These are phyloP conservation scores for Prototheca cutis DNA, from an alignment of 163 green algal species.

Conservation along the genomic window DNA sequence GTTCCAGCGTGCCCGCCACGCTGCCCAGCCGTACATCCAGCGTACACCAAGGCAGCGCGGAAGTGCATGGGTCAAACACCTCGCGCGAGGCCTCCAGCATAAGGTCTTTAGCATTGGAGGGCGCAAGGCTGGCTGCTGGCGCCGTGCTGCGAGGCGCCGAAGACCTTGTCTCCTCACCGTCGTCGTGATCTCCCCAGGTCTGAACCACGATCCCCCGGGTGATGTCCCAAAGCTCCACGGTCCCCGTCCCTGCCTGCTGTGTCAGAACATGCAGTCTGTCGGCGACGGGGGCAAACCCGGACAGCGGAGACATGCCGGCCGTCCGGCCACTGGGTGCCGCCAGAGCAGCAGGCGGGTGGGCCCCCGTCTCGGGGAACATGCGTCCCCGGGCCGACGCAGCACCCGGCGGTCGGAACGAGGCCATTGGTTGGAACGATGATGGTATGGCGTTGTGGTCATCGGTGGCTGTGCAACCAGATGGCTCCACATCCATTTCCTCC, in stretches of 20 bases:
- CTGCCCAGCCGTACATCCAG: conserved; percentile 40
- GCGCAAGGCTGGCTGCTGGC: too few relatives aligned
- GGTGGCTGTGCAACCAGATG: too few relatives aligned
- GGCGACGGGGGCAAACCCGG: conserved; percentile 36
- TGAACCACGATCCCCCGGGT: conserved; percentile 35
- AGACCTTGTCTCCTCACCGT: conserved; percentile 30
- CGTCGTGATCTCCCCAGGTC: conserved; percentile 40
- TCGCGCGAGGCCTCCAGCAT: conserved; percentile 21
- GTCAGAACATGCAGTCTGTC: conserved; percentile 69
- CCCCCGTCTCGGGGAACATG: too few relatives aligned
- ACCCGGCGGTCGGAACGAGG: too few relatives aligned
- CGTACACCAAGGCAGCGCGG: conserved; percentile 68
- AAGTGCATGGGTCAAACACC: conserved; percentile 52
- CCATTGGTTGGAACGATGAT: too few relatives aligned
- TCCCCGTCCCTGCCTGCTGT: conserved; percentile 44
- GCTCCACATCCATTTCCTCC: too few relatives aligned
- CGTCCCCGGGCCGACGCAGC: too few relatives aligned
- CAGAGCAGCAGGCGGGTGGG: conserved; percentile 4
- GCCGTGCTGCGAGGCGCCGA: neutral
- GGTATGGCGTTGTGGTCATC: too few relatives aligned
- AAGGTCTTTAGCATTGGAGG: too few relatives aligned
- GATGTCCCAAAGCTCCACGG: conserved; percentile 66
- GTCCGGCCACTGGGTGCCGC: conserved; percentile 4
- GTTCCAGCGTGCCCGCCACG: conserved; percentile 62
- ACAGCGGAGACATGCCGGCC: conserved; percentile 32